A percentile compares a stretch with the other conserved stretches of the same genome.
These are phyloP conservation scores for Triticum timopheevii DNA, from an alignment of 176 grass and related monocot genomes.

Conservation along the genomic window DNA sequence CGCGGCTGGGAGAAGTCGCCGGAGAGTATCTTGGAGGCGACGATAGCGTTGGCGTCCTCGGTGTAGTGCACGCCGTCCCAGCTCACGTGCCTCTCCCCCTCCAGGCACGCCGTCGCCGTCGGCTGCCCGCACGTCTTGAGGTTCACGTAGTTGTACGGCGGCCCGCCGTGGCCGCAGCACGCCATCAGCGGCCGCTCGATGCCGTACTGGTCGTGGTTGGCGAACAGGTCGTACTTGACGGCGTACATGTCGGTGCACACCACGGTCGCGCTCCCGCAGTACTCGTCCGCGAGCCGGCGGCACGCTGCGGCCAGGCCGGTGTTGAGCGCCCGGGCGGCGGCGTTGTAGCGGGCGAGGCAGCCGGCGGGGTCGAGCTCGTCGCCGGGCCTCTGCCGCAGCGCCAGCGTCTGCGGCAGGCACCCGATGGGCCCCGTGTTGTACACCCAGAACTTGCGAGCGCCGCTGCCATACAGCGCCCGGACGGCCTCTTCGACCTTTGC, in stretches of 20 bases:
- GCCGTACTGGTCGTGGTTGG: slow-evolving; percentile 29
- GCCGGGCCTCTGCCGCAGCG: slow-evolving; percentile 6
- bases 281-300: slow-evolving; percentile 8
- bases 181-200: slow-evolving; percentile 45
- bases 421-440: slow-evolving; percentile 39
- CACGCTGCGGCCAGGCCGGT: slow-evolving; percentile 4
- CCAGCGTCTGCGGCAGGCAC: slow-evolving; percentile 29
- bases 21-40: slow-evolving; percentile 37
- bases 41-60: slow-evolving; percentile 40
- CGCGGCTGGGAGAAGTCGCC: slow-evolving; percentile 31
- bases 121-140: slow-evolving; percentile 27
- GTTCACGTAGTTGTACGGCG: slow-evolving; percentile 36
- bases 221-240: slow-evolving; percentile 45
- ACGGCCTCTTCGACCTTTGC: slow-evolving; percentile 20
- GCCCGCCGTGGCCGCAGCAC: slow-evolving; percentile 37
- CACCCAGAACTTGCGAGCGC: slow-evolving; percentile 33
- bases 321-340: slow-evolving; percentile 30
- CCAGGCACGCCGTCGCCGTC: slow-evolving; percentile 20
- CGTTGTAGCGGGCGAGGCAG: slow-evolving; percentile 29
- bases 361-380: slow-evolving; percentile 29
- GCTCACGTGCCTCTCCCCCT: slow-evolving; percentile 26
- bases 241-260: slow-evolving; percentile 39
- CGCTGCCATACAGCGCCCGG: slow-evolving; percentile 2
- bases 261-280: not conserved
- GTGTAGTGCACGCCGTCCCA: slow-evolving; percentile 51